phyloP scores from a whole-genome alignment of 2,329 filamentous ascomycete genomes.

The Talaromyces sp. region DNA sequence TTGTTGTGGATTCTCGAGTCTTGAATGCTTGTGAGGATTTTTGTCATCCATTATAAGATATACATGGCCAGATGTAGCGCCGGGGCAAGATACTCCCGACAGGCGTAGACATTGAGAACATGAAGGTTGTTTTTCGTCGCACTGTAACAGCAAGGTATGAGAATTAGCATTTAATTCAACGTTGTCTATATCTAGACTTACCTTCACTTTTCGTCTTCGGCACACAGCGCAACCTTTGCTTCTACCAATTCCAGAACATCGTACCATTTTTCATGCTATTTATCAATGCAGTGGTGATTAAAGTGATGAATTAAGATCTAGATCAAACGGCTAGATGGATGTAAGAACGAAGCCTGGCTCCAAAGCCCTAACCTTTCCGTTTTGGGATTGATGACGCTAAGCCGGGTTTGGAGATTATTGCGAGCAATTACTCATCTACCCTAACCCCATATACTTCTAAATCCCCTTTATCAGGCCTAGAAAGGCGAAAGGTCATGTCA shows the following conservation, averaged over 20 bases:
- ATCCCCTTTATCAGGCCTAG: neutral
- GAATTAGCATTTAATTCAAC: neutral
- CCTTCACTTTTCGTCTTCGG: neutral
- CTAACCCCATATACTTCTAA: neutral
- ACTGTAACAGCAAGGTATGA: too few relatives aligned
- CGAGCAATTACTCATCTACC: neutral
- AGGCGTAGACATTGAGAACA: neutral
- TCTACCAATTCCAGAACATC: neutral
- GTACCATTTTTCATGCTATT: neutral
- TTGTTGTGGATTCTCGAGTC: neutral
- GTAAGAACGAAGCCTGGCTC: neutral
- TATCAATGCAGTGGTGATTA: neutral
- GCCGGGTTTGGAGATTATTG: neutral
- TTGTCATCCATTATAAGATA: neutral
- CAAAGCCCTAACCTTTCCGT: neutral
- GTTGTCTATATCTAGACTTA: neutral
- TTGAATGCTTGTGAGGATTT: neutral
- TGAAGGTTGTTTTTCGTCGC: neutral
- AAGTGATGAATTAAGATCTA: neutral
- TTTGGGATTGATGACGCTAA: neutral
- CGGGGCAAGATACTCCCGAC: neutral
- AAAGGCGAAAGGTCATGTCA: neutral
- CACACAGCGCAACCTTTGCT: neutral
- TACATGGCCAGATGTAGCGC: neutral
- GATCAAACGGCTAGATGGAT: neutral